Evolutionary conservation across 805 yeast genomes (phyloP).

Genomic region (Brettanomyces naardenensis): DNA sequence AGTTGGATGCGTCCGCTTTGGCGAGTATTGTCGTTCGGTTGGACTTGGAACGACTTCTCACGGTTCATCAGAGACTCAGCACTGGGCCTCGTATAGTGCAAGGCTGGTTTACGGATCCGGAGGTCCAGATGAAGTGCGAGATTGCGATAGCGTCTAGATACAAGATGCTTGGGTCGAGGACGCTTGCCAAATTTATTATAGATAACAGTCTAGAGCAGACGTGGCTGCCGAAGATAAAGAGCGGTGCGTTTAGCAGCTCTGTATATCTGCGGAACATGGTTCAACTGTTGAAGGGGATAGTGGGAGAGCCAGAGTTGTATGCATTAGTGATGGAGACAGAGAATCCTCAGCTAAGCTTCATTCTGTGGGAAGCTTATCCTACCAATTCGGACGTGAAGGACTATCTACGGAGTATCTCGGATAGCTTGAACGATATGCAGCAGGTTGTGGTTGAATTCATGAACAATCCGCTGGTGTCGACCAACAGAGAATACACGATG

Average conservation of each 20-base stretch:
- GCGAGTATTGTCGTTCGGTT: slow-evolving; percentile 14
- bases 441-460: slow-evolving; percentile 8
- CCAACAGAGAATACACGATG: slow-evolving; percentile 3
- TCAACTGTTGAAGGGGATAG: slow-evolving; percentile 9
- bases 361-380: slow-evolving; percentile 21
- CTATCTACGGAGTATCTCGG: slow-evolving; percentile 1
- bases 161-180: slow-evolving; percentile 12
- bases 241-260: slow-evolving; percentile 4
- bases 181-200: slow-evolving; percentile 11
- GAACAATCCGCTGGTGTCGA: slow-evolving; percentile 9
- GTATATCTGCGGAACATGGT: slow-evolving; percentile 16
- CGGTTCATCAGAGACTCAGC: slow-evolving; percentile 8
- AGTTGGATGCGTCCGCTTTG: slow-evolving; percentile 10
- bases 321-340: slow-evolving; percentile 8
- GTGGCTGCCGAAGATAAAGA: slow-evolving; percentile 17
- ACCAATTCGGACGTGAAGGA: slow-evolving; percentile 9
- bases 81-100: slow-evolving; percentile 4
- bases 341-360: slow-evolving; percentile 12
- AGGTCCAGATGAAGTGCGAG: slow-evolving; percentile 12
- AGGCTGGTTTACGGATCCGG: slow-evolving; percentile 5
- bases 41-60: slow-evolving; percentile 10
- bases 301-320: slow-evolving; percentile 8
- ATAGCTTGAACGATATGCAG: slow-evolving; percentile 5
- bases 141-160: slow-evolving; percentile 18
- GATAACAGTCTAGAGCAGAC: slow-evolving; percentile 7